Conservation (phyloP, 352 stramenopile species). For the Globisporangium rhizosaccharum region DNA sequence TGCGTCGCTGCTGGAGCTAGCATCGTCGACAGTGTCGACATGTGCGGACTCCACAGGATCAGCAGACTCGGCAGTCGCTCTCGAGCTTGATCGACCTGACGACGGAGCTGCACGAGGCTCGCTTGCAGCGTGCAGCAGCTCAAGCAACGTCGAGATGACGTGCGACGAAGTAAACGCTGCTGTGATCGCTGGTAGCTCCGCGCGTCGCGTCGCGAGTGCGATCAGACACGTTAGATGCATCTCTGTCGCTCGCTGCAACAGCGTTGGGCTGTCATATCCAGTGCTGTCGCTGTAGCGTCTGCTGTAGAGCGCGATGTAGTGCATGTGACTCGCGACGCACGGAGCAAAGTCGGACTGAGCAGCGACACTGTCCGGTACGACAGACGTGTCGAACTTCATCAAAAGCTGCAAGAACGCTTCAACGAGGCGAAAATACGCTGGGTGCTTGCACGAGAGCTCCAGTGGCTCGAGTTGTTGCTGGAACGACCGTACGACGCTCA, state of each 20-base stretch:
- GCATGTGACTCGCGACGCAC: conserved; percentile 27
- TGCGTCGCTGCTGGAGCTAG: no score
- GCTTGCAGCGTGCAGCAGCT: conserved; percentile 10
- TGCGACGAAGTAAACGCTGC: conserved; percentile 18
- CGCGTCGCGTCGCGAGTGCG: conserved; percentile 25
- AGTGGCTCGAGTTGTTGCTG: background rate
- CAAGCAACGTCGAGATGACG: conserved; percentile 19
- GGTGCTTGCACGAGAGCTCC: conserved; percentile 1
- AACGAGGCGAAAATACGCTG: conserved; percentile 15
- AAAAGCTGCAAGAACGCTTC: conserved; percentile 25
- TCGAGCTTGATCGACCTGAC: background rate
- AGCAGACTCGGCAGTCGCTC: background rate
- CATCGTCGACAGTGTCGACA: background rate
- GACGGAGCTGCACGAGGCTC: background rate
- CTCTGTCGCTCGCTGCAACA: conserved; percentile 19
- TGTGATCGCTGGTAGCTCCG: conserved; percentile 20
- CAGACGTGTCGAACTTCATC: conserved; percentile 24
- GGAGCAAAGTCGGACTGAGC: conserved; percentile 18
- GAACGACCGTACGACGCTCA: conserved; percentile 3
- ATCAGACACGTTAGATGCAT: conserved; percentile 36
- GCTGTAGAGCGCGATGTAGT: conserved; percentile 20
- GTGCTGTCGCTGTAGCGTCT: conserved; percentile 12
- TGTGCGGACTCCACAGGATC: background rate
- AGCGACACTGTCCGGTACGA: conserved; percentile 9
- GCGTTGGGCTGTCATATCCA: conserved; percentile 13